Evolutionary conservation across 2,329 filamentous ascomycete genomes (phyloP), one percentile per base, ranked within the genome.

Genomic region (Blastomyces gilchristii): DNA sequence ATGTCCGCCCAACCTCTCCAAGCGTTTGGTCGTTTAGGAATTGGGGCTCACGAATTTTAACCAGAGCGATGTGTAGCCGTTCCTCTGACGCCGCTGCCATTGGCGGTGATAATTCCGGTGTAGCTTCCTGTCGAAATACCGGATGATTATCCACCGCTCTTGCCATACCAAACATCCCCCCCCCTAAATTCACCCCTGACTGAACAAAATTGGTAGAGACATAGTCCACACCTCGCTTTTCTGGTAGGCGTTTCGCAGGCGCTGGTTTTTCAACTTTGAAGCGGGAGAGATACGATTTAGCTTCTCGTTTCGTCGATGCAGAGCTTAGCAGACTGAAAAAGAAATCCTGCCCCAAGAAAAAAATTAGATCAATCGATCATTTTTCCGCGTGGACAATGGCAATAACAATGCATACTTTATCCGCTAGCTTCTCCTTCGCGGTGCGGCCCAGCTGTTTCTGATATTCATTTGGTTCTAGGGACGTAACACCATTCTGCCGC

Each of bases 281-380:
- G 65, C 91, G 92, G 69, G 94, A 88, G 18, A 99, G 82, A 72
- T 97, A 99, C 47, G 90, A 87, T 75, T 89, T 92, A 58, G 92
- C 91, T 78, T 99, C 94, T 69, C 94, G 86, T 76, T 92, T 96
- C 0, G 93, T 97, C 6, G 92, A 89, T 12, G 91, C 91, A 22
- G 92, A 91, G 70, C 90, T 90, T 41, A 99, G 81, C 3, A 97
- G 84, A 18, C 91, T 92, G 41, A 95, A 82, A 69, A 96, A 87
- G 70, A 96, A 88, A 71, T 96, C 90, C 87, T 91, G 67, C 3
- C 41, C 52, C 56, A 58, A 41, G 14, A 57, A 41, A 22, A 18
- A 28, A 52, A 12, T 39, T 3, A 7, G n/a, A 39, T 58, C 22
- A 58, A 45, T 47, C 14, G 39, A 4, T 28, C 14, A 6, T 18